Base-by-base conservation (phyloP, 2,329 filamentous ascomycete genomes). In the Fonsecaea erecta region DNA sequence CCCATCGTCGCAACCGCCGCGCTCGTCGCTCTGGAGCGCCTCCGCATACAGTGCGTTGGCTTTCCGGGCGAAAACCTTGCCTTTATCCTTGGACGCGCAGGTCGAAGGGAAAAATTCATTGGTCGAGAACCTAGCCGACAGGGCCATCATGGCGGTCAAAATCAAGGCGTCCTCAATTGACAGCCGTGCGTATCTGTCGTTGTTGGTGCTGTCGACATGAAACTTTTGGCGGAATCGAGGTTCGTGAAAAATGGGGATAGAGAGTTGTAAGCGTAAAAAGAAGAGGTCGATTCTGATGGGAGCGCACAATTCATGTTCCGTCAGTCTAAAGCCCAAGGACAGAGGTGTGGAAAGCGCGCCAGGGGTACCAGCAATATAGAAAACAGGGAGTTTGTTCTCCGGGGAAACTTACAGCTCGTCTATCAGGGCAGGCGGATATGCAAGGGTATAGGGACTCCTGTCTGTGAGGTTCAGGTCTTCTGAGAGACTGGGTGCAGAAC, bases 71-170 rank as follows among this genome's bases (percentile, higher is more conserved):
- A 59, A 59, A 11, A 16, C 26, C 30, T 32, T 40, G 24, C 55
- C 55, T 26, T 46, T 59, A n/a, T 40, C 43, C 32, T 30, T 43
- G 16, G 55, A 37, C 21, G 35, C 5, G 2, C n/a, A n/a, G n/a
- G 21, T 24, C 21, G 35, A 43, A 7, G 35, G 12, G 55, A 59
- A 59, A 12, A 59, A 59, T 2, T 21, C 35, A 8, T 40, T 43
- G 21, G 26, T 60, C 14, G 57, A 60, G 46, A 60, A 60, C 46
- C 57, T 48, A 12, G 57, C 43, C 1, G 57, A 60, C 26, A 60
- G 16, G 8, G 43, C 57, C 40, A 60, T 51, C 32, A 60, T 52
- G 6, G 32, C 57, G 11, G 35, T 52, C 40, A 60, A n/a, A 26
- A 52, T 60, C n/a, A 60, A 21, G 1, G 57, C 57, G 18, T 60